Evolutionary conservation across 352 stramenopile species (phyloP), one percentile per base, ranked within the genome.

Genomic region (Thraustochytrium sp.): DNA sequence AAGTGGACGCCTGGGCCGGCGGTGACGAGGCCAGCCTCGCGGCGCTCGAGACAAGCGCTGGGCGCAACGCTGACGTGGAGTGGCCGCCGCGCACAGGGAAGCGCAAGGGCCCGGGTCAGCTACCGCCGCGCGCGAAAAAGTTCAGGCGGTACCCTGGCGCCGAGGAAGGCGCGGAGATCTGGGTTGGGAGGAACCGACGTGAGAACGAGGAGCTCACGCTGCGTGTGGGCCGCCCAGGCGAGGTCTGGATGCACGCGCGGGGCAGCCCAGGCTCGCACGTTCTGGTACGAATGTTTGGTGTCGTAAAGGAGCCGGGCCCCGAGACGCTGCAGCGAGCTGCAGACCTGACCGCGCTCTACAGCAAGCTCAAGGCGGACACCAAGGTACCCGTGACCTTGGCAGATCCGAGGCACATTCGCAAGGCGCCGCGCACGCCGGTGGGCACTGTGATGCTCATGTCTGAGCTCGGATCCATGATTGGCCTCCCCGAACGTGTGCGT

Each of bases 181-280:
- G 92, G 9, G 90, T 93, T 0, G 90, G 90, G n/a, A 63, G 89
- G 49, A 93, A 93, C 82, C 86, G 89, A 46, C 76, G 87, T 38
- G 89, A 92, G 61, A 93, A 93, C 72, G 90, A 93, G 78, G 86
- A 90, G 29, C 86, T 93, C 38, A 90, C 85, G 53, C 88, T 93
- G 62, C 85, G 86, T 59, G 75, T 91, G 21, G 90, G 89, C 11
- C 85, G 85, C 40, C 82, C 85, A 44, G 87, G 88, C 29, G 90
- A 93, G 85, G 85, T 93, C 75, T 93, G 90, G 90, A 89, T 93
- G 86, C 90, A 93, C 83, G 83, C 87, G 2, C 76, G 89, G n/a
- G 89, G 89, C 36, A 88, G 84, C 44, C 88, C 90, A 18, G 90
- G 90, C 49, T 90, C 90, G 16, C 90, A 93, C 80, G 88, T 93